Base-by-base conservation (phyloP, 2,329 filamentous ascomycete genomes). In the Exophiala mesophila region DNA sequence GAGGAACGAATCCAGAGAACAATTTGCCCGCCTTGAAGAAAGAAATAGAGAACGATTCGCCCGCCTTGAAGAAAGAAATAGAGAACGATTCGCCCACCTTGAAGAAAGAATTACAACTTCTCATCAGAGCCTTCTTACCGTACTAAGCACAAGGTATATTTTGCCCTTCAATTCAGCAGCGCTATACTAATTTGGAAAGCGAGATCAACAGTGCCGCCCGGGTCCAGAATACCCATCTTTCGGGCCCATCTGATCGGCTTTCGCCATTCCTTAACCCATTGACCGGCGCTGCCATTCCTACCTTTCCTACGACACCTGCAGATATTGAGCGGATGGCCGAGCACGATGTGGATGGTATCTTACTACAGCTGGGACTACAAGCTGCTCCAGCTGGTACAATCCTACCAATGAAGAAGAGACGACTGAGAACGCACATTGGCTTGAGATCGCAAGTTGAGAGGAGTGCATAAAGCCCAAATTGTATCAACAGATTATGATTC, bases 161-260 rank as follows among this genome's bases (percentile, higher is more conserved):
- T 28, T n/a, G 24, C 24, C 24, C 24, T 28, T 28, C 8, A n/a
- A 28, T 28, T 28, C 24, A 28, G 8, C n/a, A 28, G 8, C 24
- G n/a, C 24, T n/a, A 28, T 28, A 28, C 24, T 28, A 28, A 28
- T 28, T 28, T 28, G 24, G 8, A 28, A 8, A 28, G 24, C 24
- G 24, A 28, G 8, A 8, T 28, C 24, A 28, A 28, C 24, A 28
- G 24, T 28, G 24, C 24, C 24, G 24, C 24, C 24, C 24, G 24
- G n/a, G 24, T 28, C 24, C 24, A 28, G n/a, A 28, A 28, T 28
- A 28, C 24, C 24, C n/a, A 28, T 28, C 24, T 28, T 28, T 28
- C 24, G 8, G n/a, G 24, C n/a, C 24, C 24, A 28, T 28, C 24
- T 28, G 24, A 28, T 28, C 24, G 24, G 24, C 24, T 28, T 28